Evolutionary conservation across 1,284 basidiomycete species (phyloP).

Genomic region (Sphagnurus paluster): DNA sequence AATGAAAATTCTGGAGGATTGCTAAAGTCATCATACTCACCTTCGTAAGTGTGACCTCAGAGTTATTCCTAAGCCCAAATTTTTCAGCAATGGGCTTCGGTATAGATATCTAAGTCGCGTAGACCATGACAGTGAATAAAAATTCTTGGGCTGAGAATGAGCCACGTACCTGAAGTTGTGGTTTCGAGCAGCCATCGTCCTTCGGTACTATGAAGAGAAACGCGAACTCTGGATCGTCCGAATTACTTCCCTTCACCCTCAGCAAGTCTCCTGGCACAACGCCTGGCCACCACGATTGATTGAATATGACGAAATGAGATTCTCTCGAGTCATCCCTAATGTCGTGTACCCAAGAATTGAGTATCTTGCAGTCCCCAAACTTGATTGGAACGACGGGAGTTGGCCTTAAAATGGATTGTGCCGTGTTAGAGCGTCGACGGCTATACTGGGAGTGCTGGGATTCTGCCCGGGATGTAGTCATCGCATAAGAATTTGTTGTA

Average conservation of each 20-base stretch:
- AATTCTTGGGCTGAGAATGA: slow-evolving; percentile 5
- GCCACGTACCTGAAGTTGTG: slow-evolving; percentile 59
- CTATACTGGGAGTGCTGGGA: slow-evolving; percentile 56
- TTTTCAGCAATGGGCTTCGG: slow-evolving; percentile 68
- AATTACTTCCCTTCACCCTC: slow-evolving; percentile 47
- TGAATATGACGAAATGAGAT: slow-evolving; percentile 50
- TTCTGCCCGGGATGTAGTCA: slow-evolving; percentile 61
- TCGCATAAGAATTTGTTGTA: slow-evolving; percentile 23
- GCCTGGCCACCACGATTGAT: slow-evolving; percentile 73
- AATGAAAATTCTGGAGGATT: slow-evolving; percentile 2
- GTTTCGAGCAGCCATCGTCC: slow-evolving; percentile 59
- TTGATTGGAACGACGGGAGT: slow-evolving; percentile 48
- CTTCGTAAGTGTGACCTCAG: slow-evolving; percentile 70
- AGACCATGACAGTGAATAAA: slow-evolving; percentile 10
- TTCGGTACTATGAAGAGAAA: slow-evolving; percentile 67
- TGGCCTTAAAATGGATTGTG: slow-evolving; percentile 57
- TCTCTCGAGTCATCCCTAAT: slow-evolving; percentile 51
- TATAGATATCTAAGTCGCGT: slow-evolving; percentile 60
- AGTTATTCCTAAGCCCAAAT: slow-evolving; percentile 70
- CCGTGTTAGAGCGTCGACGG: slow-evolving; percentile 71
- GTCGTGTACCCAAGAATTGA: slow-evolving; percentile 77
- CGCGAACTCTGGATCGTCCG: slow-evolving; percentile 43
- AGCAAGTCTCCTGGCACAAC: slow-evolving; percentile 73
- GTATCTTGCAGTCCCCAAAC: slow-evolving; percentile 57
- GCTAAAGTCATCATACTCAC: slow-evolving; percentile 29